Base-by-base conservation (phyloP, 345 rosid species). In the Gynandropsis gynandra region DNA sequence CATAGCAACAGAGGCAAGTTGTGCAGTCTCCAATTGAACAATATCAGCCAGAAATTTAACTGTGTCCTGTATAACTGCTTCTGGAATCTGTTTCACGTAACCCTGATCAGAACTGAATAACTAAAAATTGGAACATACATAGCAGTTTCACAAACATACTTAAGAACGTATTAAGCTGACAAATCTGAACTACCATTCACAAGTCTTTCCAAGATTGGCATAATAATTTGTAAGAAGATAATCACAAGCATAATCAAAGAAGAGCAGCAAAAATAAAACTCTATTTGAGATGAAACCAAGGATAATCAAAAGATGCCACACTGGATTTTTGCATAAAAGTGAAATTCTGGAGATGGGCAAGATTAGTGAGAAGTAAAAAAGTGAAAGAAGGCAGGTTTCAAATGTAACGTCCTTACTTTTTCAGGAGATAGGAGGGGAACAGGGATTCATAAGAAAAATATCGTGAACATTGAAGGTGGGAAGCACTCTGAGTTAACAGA, bases 1-100 rank as follows among this genome's bases (percentile, higher is more conserved):
- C 94, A 90, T 84, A 43, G 96, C 90, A 70, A 79, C 74, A 51
- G 96, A 87, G 48, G 96, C 87, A 65, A 90, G 71, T 47, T 73
- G 73, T 43, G 83, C 79, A 47, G 76, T 68, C 68, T 86, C 96
- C 56, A 79, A 74, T 35, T 71, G 79, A 44, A 77, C 98, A 64
- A 79, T 68, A 45, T 66, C 79, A 53, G 74, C 78, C 62, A 90
- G 72, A 67, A 80, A 79, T 74, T 68, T 81, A 52, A 90, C 77
- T 32, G 81, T 63, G 55, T 47, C 76, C 68, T 73, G 92, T 64
- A 76, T 64, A 63, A 79, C 61, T 64, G 76, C 55, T 56, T 77
- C 83, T 13, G 78, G 70, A 36, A 80, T 75, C 98, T 90, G 87
- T 57, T 56, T 56, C 52, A 47, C 15, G 41, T 53, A 59, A 31